Conservation (phyloP, 495 filamentous ascomycete genomes). For the Xanthoparmelia taractica region DNA sequence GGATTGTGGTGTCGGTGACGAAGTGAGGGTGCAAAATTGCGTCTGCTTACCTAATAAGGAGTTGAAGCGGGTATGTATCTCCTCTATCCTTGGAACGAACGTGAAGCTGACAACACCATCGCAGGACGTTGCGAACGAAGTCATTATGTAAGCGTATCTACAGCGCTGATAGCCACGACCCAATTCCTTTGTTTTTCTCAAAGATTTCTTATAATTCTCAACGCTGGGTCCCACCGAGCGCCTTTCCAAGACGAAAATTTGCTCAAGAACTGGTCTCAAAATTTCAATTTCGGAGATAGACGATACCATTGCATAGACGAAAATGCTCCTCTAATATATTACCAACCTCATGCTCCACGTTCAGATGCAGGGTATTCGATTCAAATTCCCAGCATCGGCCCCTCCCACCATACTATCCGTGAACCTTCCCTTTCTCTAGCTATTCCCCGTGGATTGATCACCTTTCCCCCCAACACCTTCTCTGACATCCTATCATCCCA, state of each 20-base stretch:
- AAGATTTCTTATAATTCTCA: neutral
- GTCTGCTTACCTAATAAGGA: slow-evolving; percentile 98
- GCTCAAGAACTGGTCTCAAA: neutral
- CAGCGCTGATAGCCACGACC: neutral
- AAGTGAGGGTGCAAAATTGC: slow-evolving; percentile 96
- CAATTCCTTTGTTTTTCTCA: too few species aligned
- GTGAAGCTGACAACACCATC: slow-evolving; percentile 1
- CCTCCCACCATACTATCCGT: slow-evolving; percentile 9
- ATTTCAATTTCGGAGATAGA: neutral
- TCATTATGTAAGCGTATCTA: slow-evolving; percentile 72
- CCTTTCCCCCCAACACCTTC: slow-evolving; percentile 8
- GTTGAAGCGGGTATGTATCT: slow-evolving; percentile 77
- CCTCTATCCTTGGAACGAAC: neutral
- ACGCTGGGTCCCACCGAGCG: neutral
- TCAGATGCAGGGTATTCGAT: neutral
- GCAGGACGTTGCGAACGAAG: slow-evolving; percentile 86
- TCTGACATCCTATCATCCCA: slow-evolving; percentile 27
- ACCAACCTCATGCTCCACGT: neutral
- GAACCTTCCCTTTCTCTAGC: slow-evolving; percentile 18
- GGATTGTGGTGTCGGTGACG: slow-evolving; percentile 90
- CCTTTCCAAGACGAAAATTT: neutral
- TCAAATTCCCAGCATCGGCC: neutral
- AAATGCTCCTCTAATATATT: neutral
- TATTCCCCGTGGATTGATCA: slow-evolving; percentile 21
- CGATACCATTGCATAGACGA: neutral